phyloP scores from a whole-genome alignment of 441 rosid species.

The Codiaeum variegatum region DNA sequence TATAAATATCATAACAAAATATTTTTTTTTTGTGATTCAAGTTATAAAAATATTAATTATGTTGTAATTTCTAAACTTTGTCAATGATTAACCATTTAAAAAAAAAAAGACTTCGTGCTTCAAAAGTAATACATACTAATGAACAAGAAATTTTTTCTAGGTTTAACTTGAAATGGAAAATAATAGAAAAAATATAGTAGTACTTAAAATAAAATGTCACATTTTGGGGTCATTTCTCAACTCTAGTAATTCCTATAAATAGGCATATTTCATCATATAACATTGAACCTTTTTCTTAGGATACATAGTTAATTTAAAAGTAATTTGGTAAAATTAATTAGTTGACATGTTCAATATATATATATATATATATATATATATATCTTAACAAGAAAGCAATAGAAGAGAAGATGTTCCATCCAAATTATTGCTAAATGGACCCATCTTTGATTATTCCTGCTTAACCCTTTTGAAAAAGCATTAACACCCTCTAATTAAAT shows the following conservation, averaged over 20 bases:
- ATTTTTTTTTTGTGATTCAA: background rate
- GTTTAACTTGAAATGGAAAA: slow-evolving; percentile 3
- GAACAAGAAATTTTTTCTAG: background rate
- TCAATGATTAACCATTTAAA: background rate
- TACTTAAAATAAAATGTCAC: background rate
- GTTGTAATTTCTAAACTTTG: background rate
- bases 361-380: too few relatives aligned
- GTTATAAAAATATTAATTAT: background rate
- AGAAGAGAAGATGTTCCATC: slow-evolving; percentile 32
- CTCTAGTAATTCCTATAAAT: background rate
- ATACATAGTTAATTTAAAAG: background rate
- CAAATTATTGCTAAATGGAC: slow-evolving; percentile 28
- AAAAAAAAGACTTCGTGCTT: background rate
- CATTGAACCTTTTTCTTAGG: background rate
- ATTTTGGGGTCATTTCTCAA: background rate
- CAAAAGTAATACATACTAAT: too few relatives aligned
- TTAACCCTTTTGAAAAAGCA: slow-evolving; percentile 58
- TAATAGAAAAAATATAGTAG: background rate
- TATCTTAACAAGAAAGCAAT: slow-evolving; percentile 36
- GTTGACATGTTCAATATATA: slow-evolving; percentile 18
- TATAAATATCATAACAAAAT: background rate
- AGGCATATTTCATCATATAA: background rate
- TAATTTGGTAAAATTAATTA: slow-evolving; percentile 16
- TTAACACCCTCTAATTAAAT: slow-evolving; percentile 37
- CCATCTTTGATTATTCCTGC: slow-evolving; percentile 37